Base-by-base conservation (phyloP, 805 yeast genomes). In the Teunomyces panamensis region DNA sequence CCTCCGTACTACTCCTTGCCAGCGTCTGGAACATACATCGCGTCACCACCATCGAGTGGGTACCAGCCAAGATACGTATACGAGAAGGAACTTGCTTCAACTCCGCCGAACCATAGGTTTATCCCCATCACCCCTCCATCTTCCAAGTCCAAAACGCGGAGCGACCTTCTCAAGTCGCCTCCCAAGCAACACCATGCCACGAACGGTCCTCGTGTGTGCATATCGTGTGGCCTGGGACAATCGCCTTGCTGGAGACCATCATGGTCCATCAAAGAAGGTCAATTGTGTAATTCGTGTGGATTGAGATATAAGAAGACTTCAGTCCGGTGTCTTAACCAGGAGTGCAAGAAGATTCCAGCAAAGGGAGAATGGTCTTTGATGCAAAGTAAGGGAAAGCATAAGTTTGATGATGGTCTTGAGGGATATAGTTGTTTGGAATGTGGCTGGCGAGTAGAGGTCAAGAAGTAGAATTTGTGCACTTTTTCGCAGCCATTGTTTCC, bases 201-300 rank as follows among this genome's bases (percentile, higher is more conserved):
- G 47, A 58, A 56, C 32, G 53, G 60, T 30, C 64, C 68, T 9
- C 77, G 96, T 55, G 79, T 78, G 45, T 92, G 99, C 63, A 83
- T 92, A 27, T 89, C 97, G 5, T 92, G 99, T 68, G 89, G 90
- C 5, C 82, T 94, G 1, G 85, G 84, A 47, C 94, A 87, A 56
- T 87, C 96, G 5, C 99, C 99, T 4, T 92, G 99, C 67, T 92
- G 99, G 99, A 80, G 99, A 62, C 99, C 99, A 1, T 86, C 96
- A 4, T 92, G 99, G 99, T 84, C 92, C 3, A 75, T 83, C 26
- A 74, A 83, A 54, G 89, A 87, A 52, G 98, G 97, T n/a, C 98
- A 91, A 70, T 77, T 92, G 56, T 92, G 99, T 73, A 92, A 92
- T 64, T 89, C 97, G 0, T 92, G 99, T 69, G 99, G 99, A 1